Conservation (phyloP, 352 stramenopile genomes). For the Phytophthora citricola region DNA sequence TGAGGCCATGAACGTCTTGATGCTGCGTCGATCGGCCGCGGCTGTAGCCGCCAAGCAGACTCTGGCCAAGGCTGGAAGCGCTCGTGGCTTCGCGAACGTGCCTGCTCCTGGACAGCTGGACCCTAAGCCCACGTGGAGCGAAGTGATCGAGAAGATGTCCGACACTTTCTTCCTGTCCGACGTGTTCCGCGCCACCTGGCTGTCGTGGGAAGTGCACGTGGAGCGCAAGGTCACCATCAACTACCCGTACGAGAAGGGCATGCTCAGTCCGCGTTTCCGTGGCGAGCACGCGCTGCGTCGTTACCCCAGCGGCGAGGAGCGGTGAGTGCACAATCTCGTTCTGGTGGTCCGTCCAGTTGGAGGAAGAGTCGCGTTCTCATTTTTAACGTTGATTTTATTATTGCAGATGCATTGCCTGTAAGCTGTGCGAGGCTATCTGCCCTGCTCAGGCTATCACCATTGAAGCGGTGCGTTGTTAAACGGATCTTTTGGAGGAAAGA, state of each 20-base stretch:
- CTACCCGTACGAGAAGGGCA: conserved; percentile 99
- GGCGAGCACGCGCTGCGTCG: conserved; percentile 98
- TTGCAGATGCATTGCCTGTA: conserved; percentile 98
- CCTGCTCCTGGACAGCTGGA: conserved; percentile 35
- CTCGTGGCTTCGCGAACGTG: conserved; percentile 46
- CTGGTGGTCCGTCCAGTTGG: conserved; percentile 17
- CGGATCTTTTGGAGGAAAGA: conserved; percentile 4
- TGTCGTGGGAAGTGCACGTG: conserved; percentile 83
- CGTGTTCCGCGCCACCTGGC: conserved; percentile 80
- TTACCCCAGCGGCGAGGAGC: conserved; percentile 99
- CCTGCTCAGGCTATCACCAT: conserved; percentile 99
- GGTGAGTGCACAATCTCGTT: conserved; percentile 54
- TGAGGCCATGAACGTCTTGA: conserved; percentile 46
- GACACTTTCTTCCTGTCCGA: conserved; percentile 88
- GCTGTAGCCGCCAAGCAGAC: conserved; percentile 42
- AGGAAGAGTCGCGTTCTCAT: conserved; percentile 21
- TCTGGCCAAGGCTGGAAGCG: conserved; percentile 20
- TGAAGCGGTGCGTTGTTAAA: conserved; percentile 85
- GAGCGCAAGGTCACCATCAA: conserved; percentile 98
- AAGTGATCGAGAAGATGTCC: conserved; percentile 83
- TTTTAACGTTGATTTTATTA: neutral
- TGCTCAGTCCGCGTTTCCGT: conserved; percentile 97
- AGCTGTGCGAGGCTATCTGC: conserved; percentile 99
- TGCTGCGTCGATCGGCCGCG: conserved; percentile 69
- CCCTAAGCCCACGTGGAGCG: conserved; percentile 68